These are phyloP conservation scores for Trichoderma virens DNA, from an alignment of 495 filamentous ascomycete genomes.

Conservation along the genomic window DNA sequence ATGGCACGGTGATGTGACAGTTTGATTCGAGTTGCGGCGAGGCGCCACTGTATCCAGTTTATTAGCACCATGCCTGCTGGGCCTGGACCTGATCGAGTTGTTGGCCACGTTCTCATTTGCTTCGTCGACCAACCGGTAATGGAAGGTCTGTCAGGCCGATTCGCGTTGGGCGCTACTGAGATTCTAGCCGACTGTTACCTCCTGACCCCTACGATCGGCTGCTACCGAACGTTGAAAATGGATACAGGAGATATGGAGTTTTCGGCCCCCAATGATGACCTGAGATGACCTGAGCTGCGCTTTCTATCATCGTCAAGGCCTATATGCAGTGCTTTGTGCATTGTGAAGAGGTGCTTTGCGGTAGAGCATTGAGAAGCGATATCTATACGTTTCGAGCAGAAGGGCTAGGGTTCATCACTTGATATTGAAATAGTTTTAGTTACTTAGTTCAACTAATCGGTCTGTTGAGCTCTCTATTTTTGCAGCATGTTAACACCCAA, in stretches of 20 bases:
- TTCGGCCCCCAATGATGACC: neutral
- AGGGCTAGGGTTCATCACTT: too few relatives aligned
- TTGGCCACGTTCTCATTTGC: neutral
- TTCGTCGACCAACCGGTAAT: neutral
- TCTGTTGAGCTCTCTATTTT: too few relatives aligned
- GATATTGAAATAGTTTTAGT: too few relatives aligned
- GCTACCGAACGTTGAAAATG: neutral
- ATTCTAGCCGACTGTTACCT: neutral
- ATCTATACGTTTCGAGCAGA: too few relatives aligned
- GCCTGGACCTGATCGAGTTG: neutral
- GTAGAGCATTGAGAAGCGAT: neutral
- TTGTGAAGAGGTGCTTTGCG: neutral
- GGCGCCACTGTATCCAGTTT: neutral
- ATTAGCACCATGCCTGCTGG: neutral
- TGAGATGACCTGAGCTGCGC: neutral
- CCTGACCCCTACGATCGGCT: neutral
- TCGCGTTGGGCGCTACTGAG: neutral
- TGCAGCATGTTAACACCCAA: too few relatives aligned
- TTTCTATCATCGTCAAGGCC: neutral
- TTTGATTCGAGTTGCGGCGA: neutral
- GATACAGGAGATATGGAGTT: neutral
- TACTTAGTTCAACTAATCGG: too few relatives aligned
- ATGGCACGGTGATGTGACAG: neutral
- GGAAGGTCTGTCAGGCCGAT: neutral
- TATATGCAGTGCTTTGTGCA: neutral